Percentiles rank a stretch among this genome's conserved stretches.
These are phyloP conservation scores for Cystofilobasidium capitatum DNA, from an alignment of 768 basidiomycete genomes.

Conservation along the genomic window DNA sequence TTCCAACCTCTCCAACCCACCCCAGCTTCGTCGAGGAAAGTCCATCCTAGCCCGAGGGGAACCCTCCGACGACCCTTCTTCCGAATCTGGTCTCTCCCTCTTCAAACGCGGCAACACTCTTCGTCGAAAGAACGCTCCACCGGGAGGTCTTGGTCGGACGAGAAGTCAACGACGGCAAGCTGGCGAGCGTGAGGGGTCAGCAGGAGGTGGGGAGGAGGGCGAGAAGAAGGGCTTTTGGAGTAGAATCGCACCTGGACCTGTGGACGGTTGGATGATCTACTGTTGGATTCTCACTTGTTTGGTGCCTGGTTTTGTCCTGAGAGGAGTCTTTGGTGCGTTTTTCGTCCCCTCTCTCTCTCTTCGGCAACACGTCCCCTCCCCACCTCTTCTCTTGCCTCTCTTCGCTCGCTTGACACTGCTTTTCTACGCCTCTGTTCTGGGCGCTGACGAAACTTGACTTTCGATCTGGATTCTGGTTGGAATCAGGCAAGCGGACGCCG, in stretches of 20 bases:
- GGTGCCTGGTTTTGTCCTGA: constrained; percentile 62
- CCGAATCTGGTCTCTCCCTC: too few species aligned
- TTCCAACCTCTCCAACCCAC: too few species aligned
- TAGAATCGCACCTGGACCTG: constrained; percentile 72
- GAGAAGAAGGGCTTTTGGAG: constrained; percentile 45
- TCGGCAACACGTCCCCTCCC: neutral
- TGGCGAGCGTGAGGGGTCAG: too few species aligned
- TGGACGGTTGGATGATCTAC: constrained; percentile 91
- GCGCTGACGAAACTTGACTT: neutral
- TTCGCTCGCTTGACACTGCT: constrained; percentile 4
- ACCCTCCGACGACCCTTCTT: too few species aligned
- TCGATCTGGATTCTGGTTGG: neutral
- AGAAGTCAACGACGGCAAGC: too few species aligned
- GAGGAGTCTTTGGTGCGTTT: constrained; percentile 65
- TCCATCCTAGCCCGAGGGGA: too few species aligned
- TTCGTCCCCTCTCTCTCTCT: too few species aligned
- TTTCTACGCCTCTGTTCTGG: too few species aligned
- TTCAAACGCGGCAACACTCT: too few species aligned
- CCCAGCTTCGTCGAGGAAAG: too few species aligned
- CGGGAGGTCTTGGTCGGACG: too few species aligned
- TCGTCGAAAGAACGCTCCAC: too few species aligned
- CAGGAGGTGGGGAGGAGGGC: constrained; percentile 28
- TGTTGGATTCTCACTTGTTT: constrained; percentile 74
- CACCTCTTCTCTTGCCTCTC: neutral
- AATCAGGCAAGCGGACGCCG: constrained; percentile 70